Evolutionary conservation across 352 stramenopile genomes (phyloP).

Genomic region (Globisporangium recalcitrans): DNA sequence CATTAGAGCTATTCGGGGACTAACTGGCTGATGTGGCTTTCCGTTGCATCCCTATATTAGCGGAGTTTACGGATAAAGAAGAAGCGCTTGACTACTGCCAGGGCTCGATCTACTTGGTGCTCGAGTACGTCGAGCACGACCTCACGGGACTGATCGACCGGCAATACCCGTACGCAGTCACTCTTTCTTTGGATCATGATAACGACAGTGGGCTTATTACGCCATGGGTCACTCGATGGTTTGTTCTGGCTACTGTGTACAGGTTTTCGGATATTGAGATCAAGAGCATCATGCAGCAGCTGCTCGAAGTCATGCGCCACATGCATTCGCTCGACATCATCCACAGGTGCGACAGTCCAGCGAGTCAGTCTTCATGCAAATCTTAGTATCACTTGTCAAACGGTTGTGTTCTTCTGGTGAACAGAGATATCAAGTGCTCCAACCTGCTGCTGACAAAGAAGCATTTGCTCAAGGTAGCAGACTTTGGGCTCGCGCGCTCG

Average conservation of each 20-base stretch:
- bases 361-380: background rate
- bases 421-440: constrained; percentile 91
- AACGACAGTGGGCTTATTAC: too few species aligned
- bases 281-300: constrained; percentile 85
- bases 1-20: background rate
- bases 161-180: constrained; percentile 63
- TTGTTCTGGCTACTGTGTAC: background rate
- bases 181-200: background rate
- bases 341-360: constrained; percentile 63
- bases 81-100: constrained; percentile 81
- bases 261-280: constrained; percentile 84
- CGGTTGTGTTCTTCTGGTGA: background rate
- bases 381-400: background rate
- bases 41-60: background rate
- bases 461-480: constrained; percentile 80
- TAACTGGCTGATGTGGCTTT: background rate
- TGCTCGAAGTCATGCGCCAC: constrained; percentile 82
- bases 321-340: constrained; percentile 88
- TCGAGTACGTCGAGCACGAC: constrained; percentile 88
- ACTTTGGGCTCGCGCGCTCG: constrained; percentile 83
- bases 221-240: background rate
- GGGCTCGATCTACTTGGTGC: constrained; percentile 83
- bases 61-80: constrained; percentile 78
- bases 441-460: constrained; percentile 78
- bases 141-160: constrained; percentile 85